Evolutionary conservation across 495 filamentous ascomycete species (phyloP), one percentile per base, ranked within the genome.

Genomic region (Hypoxylon perforatum): DNA sequence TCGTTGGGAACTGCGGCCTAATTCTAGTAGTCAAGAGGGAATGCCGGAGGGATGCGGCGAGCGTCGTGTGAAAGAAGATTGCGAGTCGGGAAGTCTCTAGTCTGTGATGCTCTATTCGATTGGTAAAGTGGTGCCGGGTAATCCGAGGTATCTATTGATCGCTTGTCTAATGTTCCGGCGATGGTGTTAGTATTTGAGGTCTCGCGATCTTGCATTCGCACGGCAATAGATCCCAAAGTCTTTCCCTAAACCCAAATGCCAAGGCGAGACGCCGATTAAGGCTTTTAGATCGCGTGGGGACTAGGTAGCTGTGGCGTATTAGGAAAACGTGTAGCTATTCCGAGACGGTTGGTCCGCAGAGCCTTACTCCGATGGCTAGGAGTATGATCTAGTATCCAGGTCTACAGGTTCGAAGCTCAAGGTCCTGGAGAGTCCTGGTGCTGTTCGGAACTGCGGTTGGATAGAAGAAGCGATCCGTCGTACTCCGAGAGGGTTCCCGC

Each of bases 171-270:
- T 52, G 39, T 25, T 33, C 39, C 50, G 30, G 33, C 46, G 21
- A 39, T 2, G 33, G 7, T 57, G 15, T 69, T 65, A 69, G 52
- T 69, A 15, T 17, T 52, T 12, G 46, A 49, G 17, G 25, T 47
- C 50, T 61, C 38, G 41, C 51, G 18, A 46, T 64, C 57, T 61
- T 46, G 60, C 45, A 61, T 50, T 63, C 54, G 50, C 51, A 42
- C 53, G 23, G 51, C 14, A 30, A 45, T 38, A 18, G 35, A 53
- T 17, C 49, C 17, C 57, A 12, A 11, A 19, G 33, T 23, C 53
- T 42, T 54, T 21, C 51, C 39, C 52, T 57, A n/a, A 61, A 33
- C 19, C 17, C 36, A 25, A 39, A 35, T 21, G 11, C 57, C 18
- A 57, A 48, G 10, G n/a, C 51, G 35, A 33, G 46, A n/a, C 35